Conservation (phyloP, 495 filamentous ascomycete genomes). For the Aspergillus panamensis region DNA sequence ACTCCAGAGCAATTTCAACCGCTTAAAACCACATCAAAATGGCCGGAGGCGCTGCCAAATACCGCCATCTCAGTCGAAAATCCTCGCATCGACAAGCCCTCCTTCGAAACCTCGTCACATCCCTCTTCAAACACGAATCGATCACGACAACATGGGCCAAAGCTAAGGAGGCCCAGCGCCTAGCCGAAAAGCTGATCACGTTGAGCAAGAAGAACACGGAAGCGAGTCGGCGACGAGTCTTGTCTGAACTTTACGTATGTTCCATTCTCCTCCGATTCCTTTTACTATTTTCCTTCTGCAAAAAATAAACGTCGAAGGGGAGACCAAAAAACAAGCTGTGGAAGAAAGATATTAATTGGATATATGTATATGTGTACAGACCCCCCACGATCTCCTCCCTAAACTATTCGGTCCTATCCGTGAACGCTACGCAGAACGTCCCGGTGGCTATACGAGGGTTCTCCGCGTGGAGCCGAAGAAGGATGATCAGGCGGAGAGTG, state of each 20-base stretch:
- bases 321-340: not conserved
- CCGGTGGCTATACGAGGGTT: constrained; percentile 92
- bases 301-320: no score
- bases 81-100: constrained; percentile 88
- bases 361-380: constrained; percentile 31
- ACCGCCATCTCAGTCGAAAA: constrained; percentile 78
- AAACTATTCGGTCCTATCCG: constrained; percentile 85
- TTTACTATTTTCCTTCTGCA: not conserved
- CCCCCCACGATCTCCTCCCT: constrained; percentile 65
- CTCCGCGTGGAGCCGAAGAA: constrained; percentile 75
- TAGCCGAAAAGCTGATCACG: constrained; percentile 92
- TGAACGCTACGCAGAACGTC: constrained; percentile 72
- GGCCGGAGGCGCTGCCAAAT: constrained; percentile 80
- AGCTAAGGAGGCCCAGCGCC: constrained; percentile 90
- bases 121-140: constrained; percentile 87
- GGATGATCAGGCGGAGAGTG: constrained; percentile 76
- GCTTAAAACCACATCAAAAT: constrained; percentile 44
- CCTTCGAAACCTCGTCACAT: constrained; percentile 92
- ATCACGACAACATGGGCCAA: constrained; percentile 95
- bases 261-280: not conserved
- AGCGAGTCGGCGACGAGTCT: constrained; percentile 60
- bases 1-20: not conserved
- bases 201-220: constrained; percentile 88
- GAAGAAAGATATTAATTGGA: not conserved
- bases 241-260: constrained; percentile 80